Evolutionary conservation across 805 yeast genomes (phyloP), one percentile per base, ranked within the genome.

Genomic region (Dipodascus geniculatus): DNA sequence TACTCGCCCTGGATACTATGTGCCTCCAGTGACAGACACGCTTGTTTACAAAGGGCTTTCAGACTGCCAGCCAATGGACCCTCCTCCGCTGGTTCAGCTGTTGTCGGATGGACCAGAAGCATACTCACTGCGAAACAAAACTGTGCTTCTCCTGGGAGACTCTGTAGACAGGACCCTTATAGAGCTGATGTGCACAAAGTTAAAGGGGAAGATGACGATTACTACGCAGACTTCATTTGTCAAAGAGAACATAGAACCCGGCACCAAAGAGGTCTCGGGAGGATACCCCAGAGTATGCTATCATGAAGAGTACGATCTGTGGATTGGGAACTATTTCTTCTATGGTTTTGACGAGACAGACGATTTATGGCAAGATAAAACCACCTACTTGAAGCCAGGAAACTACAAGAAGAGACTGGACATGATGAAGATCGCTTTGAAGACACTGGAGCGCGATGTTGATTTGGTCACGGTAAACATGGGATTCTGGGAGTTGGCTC

Each of bases 401-500:
- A 48, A 47, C 2, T 53, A 49, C 3, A 42, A 48, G 48, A 52
- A 51, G 22, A 42, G 55, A 33, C 38, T 51, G 48, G 31, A 31
- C 33, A 31, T 53, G 23, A 20, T 51, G 11, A 48, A 33, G 20
- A 23, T 22, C 23, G 48, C 49, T 20, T 48, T 51, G n/a, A 2
- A 14, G 2, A 38, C 54, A 2, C 23, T 49, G n/a, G 54, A 51
- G 17, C 16, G 50, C 24, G 55, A 53, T 19, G 23, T 53, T 3
- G 54, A 53, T 19, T 35, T 53, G 14, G 50, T 51, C 11, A 44
- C 53, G 2, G 33, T 53, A 2, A 53, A 53, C 48, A 52, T 51
- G 28, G 55, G 55, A 2, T 51, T 53, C 42, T 53, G 55, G 55
- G 55, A 53, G 20, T 48, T 53, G 35, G 55, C 55, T 3, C 31